Conservation (phyloP, 2,329 filamentous ascomycete genomes). For the Paraconiothyrium sp. region DNA sequence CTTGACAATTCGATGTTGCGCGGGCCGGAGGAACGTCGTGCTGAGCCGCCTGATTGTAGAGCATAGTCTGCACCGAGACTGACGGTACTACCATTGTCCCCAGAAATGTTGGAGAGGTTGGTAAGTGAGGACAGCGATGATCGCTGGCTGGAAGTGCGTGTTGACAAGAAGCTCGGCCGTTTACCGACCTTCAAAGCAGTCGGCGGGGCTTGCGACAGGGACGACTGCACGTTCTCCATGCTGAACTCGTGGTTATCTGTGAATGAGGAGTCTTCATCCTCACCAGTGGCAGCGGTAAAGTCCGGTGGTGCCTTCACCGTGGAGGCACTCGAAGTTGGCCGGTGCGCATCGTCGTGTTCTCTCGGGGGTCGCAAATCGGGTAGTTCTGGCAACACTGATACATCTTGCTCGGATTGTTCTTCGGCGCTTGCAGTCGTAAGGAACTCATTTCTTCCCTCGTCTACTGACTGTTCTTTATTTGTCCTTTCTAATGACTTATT, state of each 20-base stretch:
- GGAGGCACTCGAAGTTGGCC: conserved; percentile 51
- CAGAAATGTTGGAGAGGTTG: conserved; percentile 62
- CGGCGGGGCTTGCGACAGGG: conserved; percentile 31
- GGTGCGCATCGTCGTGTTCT: conserved; percentile 33
- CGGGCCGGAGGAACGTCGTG: conserved; percentile 58
- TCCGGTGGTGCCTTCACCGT: conserved; percentile 50
- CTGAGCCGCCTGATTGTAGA: conserved; percentile 81
- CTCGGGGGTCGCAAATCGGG: neutral
- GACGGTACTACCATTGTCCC: conserved; percentile 75
- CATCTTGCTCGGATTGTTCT: conserved; percentile 2
- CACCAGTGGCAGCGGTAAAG: conserved; percentile 29
- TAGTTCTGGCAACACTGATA: conserved; percentile 2
- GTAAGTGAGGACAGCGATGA: conserved; percentile 67
- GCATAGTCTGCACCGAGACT: conserved; percentile 83
- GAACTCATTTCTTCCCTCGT: conserved; percentile 15
- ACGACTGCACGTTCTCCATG: conserved; percentile 36
- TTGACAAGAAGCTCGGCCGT: conserved; percentile 65
- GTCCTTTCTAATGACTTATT: conserved; percentile 15
- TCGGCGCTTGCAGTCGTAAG: conserved; percentile 24
- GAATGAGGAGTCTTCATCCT: conserved; percentile 42
- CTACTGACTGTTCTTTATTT: conserved; percentile 10
- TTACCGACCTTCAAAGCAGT: conserved; percentile 45
- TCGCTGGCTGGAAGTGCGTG: conserved; percentile 65
- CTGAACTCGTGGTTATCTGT: conserved; percentile 42
- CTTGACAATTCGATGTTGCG: conserved; percentile 71